Base-by-base conservation (phyloP, 768 basidiomycete genomes). In the Fistulinella prunicolor region DNA sequence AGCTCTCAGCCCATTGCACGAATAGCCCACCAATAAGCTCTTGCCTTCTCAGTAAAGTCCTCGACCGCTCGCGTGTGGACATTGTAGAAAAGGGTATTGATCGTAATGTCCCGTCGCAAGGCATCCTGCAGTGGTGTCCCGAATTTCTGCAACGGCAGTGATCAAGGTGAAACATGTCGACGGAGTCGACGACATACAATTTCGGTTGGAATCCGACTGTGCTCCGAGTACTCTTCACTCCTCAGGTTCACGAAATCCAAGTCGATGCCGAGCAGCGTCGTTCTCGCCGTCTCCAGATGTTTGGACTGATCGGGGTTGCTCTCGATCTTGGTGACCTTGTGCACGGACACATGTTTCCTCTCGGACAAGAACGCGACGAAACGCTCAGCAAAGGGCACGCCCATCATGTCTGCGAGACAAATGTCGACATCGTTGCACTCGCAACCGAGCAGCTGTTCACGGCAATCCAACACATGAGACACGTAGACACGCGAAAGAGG, bases 271-370 rank as follows among this genome's bases (percentile, higher is more conserved):
- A 90, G 73, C 28, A 98, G 70, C 36, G 80, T 82, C 32, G 92
- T 85, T 35, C 85, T 85, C 3, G 94, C 94, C 1, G 96, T 97
- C 70, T 98, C 95, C 24, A 99, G 78, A 69, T 99, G 96, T 64
- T 99, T 99, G 26, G 91, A 94, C 70, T 98, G 95, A 35, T 94
- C 93, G 0, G 96, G 95, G 62, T 98, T 98, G 51, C 85, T 83
- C 49, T 89, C 90, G 49, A 99, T 89, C 63, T 85, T 91, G 19
- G 86, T 80, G 41, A 95, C 80, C 59, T 81, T 80, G 14, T 68
- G 64, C 2, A 71, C 58, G 1, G 80, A 28, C 12, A 59, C 20
- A 44, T 55, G 42, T 21, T 65, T 62, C 28, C 35, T 53, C 20
- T 69, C 65, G 6, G 67, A 65, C 51, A 68, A 38, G 67, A 82